Evolutionary conservation across 2,329 filamentous ascomycete species (phyloP), one percentile per base, ranked within the genome.

Genomic region (Xylariaceae sp.): DNA sequence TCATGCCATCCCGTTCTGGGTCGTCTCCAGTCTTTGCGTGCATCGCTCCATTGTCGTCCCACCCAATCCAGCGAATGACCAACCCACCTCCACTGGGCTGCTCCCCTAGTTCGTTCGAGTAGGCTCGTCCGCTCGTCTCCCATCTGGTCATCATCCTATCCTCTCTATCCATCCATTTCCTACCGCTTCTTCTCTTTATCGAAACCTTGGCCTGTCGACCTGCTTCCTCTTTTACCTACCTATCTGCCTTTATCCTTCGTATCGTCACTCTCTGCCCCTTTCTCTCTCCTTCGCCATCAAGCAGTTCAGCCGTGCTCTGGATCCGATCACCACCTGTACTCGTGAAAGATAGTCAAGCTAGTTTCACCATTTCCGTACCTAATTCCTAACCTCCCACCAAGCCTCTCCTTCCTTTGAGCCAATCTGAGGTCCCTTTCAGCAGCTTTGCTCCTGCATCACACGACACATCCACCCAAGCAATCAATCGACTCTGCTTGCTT

Each of bases 251-350:
- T 63, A 65, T 68, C 66, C 67, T 67, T 63, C 56, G 64, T 65
- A 63, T 64, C 65, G 66, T 69, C 65, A 62, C 62, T 70, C 67
- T 61, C 67, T 70, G 59, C 62, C 64, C 64, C 63, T 63, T 65
- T 58, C 49, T 41, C 64, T 65, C 60, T 61, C 45, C 55, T 53
- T 55, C 56, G 55, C 61, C 59, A 57, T 44, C 51, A 56, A 59
- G 47, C 61, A 61, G 60, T 48, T 57, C 58, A 57, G 60, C 60
- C 46, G 54, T 62, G 59, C 59, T 66, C 63, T 57, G 60, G 51
- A 58, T 65, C 53, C 57, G 58, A 62, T 50, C 57, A 62, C 40
- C 49, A 61, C 55, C 47, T 57, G 53, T 54, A 42, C 50, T 53
- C 60, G 62, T 66, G 60, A 66, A 63, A 64, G 61, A 61, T 58